phyloP scores from a whole-genome alignment of 345 rosid species.

The Eucalyptus erythrocorys region DNA sequence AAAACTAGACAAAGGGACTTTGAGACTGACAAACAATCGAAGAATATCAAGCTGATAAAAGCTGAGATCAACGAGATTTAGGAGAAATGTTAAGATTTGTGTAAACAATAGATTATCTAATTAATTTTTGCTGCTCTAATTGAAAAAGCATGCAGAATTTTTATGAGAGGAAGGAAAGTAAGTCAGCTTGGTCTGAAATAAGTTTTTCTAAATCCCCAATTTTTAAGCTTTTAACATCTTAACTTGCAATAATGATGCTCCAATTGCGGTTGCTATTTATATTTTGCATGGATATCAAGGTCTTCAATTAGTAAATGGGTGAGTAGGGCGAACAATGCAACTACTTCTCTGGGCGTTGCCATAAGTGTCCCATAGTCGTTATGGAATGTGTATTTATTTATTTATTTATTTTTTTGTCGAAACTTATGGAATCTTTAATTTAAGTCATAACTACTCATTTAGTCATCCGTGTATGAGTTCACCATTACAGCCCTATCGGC shows the following conservation, averaged over 20 bases:
- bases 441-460: not conserved
- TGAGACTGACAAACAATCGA: not conserved
- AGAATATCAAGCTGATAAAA: not conserved
- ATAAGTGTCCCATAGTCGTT: not conserved
- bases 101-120: not conserved
- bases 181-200: not conserved
- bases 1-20: not conserved
- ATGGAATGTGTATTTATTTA: too few relatives aligned
- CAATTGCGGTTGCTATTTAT: not conserved
- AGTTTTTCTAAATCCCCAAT: not conserved
- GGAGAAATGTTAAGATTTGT: not conserved
- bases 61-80: accelerated
- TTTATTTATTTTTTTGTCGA: too few relatives aligned
- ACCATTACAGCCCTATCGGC: accelerated
- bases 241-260: not conserved
- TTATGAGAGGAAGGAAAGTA: not conserved
- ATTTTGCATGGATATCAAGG: not conserved
- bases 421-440: not conserved
- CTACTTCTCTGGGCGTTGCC: accelerated
- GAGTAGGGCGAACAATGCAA: accelerated
- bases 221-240: not conserved
- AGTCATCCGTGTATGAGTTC: accelerated
- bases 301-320: not conserved
- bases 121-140: not conserved
- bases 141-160: accelerated